Evolutionary conservation across 257 asterid species (phyloP).

Genomic region (Solanum etuberosum): DNA sequence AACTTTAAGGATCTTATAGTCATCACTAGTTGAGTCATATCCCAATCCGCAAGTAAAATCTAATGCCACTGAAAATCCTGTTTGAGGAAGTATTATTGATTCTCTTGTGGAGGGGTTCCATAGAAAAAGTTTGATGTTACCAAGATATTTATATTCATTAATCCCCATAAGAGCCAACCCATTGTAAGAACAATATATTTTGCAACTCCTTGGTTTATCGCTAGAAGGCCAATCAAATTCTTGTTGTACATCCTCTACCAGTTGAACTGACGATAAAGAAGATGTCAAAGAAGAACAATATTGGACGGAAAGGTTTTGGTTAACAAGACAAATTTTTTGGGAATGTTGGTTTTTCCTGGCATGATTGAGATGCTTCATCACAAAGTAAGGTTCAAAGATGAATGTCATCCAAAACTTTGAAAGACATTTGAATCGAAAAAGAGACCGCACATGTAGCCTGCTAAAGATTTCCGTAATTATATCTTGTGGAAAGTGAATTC

Average conservation of each 20-base stretch:
- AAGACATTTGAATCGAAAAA: slow-evolving; percentile 12
- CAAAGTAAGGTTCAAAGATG: not conserved
- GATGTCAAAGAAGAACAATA: not conserved
- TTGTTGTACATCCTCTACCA: not conserved
- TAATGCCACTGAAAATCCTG: not conserved
- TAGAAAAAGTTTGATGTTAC: not conserved
- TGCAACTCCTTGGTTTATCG: not conserved
- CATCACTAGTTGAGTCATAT: not conserved
- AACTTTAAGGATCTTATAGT: not conserved
- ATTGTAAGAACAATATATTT: not conserved
- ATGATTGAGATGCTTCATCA: not conserved
- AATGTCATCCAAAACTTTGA: not conserved
- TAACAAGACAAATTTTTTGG: not conserved
- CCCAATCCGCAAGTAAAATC: not conserved
- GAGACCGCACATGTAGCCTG: slow-evolving; percentile 1
- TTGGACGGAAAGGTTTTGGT: not conserved
- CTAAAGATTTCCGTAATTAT: slow-evolving; percentile 2
- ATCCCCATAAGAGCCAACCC: not conserved
- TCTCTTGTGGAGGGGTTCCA: not conserved
- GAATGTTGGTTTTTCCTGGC: not conserved
- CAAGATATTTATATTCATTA: not conserved
- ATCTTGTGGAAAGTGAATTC: not conserved
- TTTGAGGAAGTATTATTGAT: not conserved
- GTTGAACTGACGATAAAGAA: not conserved
- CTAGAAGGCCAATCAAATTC: not conserved